Conservation (phyloP, 73 alveolate genomes). For the Halteria grandinella region DNA sequence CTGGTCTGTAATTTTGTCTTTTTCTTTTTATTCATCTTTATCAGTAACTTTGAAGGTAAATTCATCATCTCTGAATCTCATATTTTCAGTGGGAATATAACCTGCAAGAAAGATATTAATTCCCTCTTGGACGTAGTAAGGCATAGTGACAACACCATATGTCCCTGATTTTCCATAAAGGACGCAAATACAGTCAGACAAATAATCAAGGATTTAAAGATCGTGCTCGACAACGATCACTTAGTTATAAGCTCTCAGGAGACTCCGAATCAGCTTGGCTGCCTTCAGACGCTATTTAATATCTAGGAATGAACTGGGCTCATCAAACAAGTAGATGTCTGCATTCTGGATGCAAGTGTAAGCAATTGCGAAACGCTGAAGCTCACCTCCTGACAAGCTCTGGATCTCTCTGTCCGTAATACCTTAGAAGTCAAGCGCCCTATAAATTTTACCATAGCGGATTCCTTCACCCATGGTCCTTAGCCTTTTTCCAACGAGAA, state of each 20-base stretch:
- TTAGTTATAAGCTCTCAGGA: conserved; percentile 81
- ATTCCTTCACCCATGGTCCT: conserved; percentile 81
- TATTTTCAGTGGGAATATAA: conserved; percentile 97
- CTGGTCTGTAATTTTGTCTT: not conserved
- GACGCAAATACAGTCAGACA: conserved; percentile 98
- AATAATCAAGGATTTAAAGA: conserved; percentile 94
- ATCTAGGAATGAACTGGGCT: conserved; percentile 97
- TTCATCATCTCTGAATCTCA: conserved; percentile 95
- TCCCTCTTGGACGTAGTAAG: conserved; percentile 98
- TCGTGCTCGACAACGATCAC: conserved; percentile 96
- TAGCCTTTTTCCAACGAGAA: conserved; percentile 81
- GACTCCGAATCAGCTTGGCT: conserved; percentile 87
- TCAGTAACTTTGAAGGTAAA: conserved; percentile 92
- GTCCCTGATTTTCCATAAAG: conserved; percentile 97
- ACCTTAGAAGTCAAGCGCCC: conserved; percentile 78
- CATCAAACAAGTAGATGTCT: conserved; percentile 98
- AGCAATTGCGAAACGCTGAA: conserved; percentile 96
- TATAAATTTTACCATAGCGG: conserved; percentile 19
- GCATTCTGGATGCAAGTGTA: conserved; percentile 93
- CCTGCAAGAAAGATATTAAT: conserved; percentile 97
- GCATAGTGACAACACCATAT: conserved; percentile 98
- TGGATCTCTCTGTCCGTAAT: conserved; percentile 90
- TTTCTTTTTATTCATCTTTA: conserved; percentile 61
- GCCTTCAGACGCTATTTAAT: conserved; percentile 93
- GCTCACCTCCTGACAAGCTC: conserved; percentile 97